Conservation (phyloP, 352 stramenopile species). For the Pythium sukuiense region DNA sequence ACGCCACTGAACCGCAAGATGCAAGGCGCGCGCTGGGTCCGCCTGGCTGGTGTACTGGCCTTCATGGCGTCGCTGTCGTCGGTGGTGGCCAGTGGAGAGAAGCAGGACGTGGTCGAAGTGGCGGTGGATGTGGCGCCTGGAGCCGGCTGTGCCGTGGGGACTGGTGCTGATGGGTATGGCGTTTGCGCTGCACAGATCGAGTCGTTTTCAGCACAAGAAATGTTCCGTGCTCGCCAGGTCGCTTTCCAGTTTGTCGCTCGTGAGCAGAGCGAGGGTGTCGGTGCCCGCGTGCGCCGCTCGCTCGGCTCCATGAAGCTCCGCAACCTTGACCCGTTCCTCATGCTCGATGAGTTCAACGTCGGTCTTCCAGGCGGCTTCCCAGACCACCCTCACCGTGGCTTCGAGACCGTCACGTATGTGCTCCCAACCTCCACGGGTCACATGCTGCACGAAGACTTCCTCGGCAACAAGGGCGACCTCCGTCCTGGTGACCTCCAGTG, state of each 20-base stretch:
- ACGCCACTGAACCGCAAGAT: background rate
- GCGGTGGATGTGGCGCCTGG: background rate
- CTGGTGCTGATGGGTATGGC: slow-evolving; percentile 29
- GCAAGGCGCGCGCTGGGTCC: slow-evolving; percentile 1
- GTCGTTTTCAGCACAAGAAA: slow-evolving; percentile 39
- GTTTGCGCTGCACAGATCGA: slow-evolving; percentile 43
- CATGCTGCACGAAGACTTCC: slow-evolving; percentile 81
- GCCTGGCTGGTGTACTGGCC: slow-evolving; percentile 5
- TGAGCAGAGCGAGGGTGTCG: slow-evolving; percentile 55
- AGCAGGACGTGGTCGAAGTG: background rate
- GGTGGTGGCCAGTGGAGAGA: background rate
- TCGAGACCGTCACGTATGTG: slow-evolving; percentile 87
- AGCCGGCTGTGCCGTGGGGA: slow-evolving; percentile 1
- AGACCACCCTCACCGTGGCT: slow-evolving; percentile 86
- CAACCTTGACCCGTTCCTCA: slow-evolving; percentile 30
- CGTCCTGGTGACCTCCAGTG: slow-evolving; percentile 41
- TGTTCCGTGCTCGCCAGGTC: slow-evolving; percentile 38
- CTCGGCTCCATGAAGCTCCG: slow-evolving; percentile 48
- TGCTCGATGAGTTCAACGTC: slow-evolving; percentile 37
- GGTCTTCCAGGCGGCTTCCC: slow-evolving; percentile 67
- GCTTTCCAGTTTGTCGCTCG: slow-evolving; percentile 53
- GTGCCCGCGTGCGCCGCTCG: slow-evolving; percentile 54
- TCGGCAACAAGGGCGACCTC: slow-evolving; percentile 35
- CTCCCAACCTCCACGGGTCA: slow-evolving; percentile 53
- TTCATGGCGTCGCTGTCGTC: background rate